Percentiles rank a stretch among this genome's conserved stretches.
These are phyloP conservation scores for Nakaseomyces delphensis DNA, from an alignment of 1,139 yeast genomes.

Conservation along the genomic window DNA sequence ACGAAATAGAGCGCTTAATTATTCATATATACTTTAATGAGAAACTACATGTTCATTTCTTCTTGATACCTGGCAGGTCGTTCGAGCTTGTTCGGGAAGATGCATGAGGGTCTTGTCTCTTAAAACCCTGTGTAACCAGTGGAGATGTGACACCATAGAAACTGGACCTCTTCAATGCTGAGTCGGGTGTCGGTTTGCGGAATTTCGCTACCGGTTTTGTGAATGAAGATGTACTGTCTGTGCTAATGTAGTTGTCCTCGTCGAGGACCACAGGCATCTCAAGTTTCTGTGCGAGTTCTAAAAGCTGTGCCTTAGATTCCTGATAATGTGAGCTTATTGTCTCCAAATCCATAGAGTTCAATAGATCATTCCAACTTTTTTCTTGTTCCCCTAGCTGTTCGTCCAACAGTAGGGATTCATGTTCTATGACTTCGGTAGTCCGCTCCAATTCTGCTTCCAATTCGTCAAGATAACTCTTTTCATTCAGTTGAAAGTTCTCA, in stretches of 20 bases:
- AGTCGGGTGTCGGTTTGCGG: background rate
- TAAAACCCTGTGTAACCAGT: background rate
- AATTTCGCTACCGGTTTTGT: conserved; percentile 6
- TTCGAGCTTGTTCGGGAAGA: background rate
- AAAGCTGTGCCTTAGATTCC: background rate
- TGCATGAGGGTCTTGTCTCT: background rate
- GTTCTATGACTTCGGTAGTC: background rate
- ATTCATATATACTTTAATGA: background rate
- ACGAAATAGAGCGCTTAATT: background rate
- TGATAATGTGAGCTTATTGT: background rate
- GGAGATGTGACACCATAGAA: conserved; percentile 10
- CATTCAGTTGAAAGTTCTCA: conserved; percentile 49
- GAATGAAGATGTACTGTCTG: conserved; percentile 21
- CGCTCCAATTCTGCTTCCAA: conserved; percentile 30
- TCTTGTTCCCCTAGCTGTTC: background rate
- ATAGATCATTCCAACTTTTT: background rate
- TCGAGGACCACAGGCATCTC: background rate
- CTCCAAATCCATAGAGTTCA: background rate
- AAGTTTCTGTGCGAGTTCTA: background rate
- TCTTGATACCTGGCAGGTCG: background rate
- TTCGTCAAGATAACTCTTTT: conserved; percentile 41
- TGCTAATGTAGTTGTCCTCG: conserved; percentile 32
- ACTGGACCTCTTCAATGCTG: conserved; percentile 9
- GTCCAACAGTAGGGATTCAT: background rate
- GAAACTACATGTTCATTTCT: background rate